Evolutionary conservation across 108 stramenopile species (phyloP), one percentile per base, ranked within the genome.

Genomic region (Schizochytrium sp.): DNA sequence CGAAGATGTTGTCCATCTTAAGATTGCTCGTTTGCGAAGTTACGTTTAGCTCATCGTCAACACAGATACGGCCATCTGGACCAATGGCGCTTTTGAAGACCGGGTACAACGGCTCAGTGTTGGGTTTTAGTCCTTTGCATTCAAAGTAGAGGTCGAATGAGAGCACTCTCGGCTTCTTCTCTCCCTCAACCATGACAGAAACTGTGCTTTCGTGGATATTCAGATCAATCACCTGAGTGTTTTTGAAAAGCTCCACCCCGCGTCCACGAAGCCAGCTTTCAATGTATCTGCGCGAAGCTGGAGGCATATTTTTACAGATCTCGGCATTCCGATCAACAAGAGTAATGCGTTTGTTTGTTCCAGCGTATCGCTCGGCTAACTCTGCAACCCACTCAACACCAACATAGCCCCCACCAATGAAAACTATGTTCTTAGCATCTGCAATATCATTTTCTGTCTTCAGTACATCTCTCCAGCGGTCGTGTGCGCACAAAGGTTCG

Each of bases 41-140:
- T n/a, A 83, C 76, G 13, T 83, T 49, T n/a, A 83, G 53, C 50
- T 83, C 50, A 53, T 83, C 76, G 53, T 83, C 55, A n/a, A 83
- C 76, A 10, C 76, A 55, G 28, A 83, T 28, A 53, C 53, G 76
- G 5, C 76, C 76, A 8, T 56, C 5, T 0, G 45, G 17, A 10
- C 50, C 15, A 53, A 83, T 10, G 3, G 50, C 47, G n/a, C 76
- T 55, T 38, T n/a, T 38, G 28, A 83, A 83, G 45, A 55, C 50
- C 28, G 47, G 47, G 5, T 40, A 53, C 5, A 83, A 10, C 47
- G 50, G 12, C n/a, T 83, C 76, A 5, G 76, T 55, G 53, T 83
- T 83, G 47, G 76, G 76, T 0, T n/a, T n/a, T 5, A 83, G 5
- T 5, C 76, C 76, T 38, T 83, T 83, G 76, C 76, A 83, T 28